phyloP scores from a whole-genome alignment of 257 asterid species.

The Sherardia arvensis region DNA sequence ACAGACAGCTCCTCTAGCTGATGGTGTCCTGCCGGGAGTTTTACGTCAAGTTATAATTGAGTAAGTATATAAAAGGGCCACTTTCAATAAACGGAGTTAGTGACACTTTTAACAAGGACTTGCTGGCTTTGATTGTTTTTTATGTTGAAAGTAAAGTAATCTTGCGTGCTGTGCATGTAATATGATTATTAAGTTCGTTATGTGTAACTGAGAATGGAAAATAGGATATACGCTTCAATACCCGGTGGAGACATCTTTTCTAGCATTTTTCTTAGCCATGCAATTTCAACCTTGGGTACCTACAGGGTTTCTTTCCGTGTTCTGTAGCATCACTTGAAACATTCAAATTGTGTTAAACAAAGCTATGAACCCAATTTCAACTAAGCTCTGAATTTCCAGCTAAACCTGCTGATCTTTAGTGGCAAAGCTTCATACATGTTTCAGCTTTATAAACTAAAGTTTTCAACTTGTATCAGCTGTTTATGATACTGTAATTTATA shows the following conservation, averaged over 20 bases:
- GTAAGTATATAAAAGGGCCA: constrained; percentile 29
- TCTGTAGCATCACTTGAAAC: background rate
- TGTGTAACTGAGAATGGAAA: background rate
- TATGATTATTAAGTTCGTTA: background rate
- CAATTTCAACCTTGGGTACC: background rate
- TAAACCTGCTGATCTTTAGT: background rate
- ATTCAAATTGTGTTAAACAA: background rate
- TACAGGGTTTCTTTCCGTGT: background rate
- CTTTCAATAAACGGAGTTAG: background rate
- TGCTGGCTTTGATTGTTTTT: background rate
- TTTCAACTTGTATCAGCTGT: background rate
- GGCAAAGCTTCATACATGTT: background rate
- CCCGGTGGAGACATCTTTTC: background rate
- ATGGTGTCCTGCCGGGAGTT: constrained; percentile 90
- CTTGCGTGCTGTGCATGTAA: background rate
- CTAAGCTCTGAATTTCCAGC: background rate
- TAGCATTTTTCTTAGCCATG: background rate
- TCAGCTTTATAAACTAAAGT: background rate
- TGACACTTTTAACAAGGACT: background rate
- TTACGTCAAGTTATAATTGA: constrained; percentile 73
- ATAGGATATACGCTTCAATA: background rate
- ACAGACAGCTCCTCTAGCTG: constrained; percentile 71
- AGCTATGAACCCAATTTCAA: background rate
- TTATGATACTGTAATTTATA: background rate
- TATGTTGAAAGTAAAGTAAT: background rate